Evolutionary conservation across 2,329 filamentous ascomycete genomes (phyloP), one percentile per base, ranked within the genome.

Genomic region (Colletotrichum sp.): DNA sequence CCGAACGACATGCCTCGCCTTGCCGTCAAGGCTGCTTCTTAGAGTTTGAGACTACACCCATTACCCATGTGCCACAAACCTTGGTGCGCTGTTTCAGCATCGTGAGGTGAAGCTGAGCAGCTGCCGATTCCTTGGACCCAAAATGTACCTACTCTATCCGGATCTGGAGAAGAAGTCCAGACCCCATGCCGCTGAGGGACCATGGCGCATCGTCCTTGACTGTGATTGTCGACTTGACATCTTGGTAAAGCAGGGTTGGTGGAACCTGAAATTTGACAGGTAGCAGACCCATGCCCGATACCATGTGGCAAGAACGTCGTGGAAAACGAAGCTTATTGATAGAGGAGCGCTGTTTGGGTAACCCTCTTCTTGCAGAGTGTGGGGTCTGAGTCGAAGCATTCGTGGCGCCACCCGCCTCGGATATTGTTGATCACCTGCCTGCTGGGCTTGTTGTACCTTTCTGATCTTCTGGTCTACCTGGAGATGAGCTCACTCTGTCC

Each of bases 1-100:
- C 18, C 26, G 16, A 63, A 61, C 21, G 6, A 21, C 52, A 66
- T 36, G 26, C 24, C 32, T 48, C 68, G 18, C 52, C 63, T 36
- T 74, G 32, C 15, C 7, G 21, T 18, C 55, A 61, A 26, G 52
- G 48, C 52, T 26, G 63, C 30, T 59, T 43, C 63, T 60, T 73
- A 69, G 70, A 69, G 70, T 75, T 75, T 39, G n/a, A 68, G 59
- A 68, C 64, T 69, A 24, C 65, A 60, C 36, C 64, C 43, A 30
- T 59, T 70, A 65, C n/a, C 57, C 60, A 65, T 68, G 57, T 75
- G 70, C 64, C 64, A 73, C 64, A 59, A 67, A 72, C 64, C 57
- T 75, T 30, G 57, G 26, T 65, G 7, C 16, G 34, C 59, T 68
- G 67, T 63, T 68, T 73, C 57, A 63, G 28, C 28, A 30, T 59